These are phyloP conservation scores for Croton laevigatus DNA, from an alignment of 441 rosid species.

Conservation along the genomic window DNA sequence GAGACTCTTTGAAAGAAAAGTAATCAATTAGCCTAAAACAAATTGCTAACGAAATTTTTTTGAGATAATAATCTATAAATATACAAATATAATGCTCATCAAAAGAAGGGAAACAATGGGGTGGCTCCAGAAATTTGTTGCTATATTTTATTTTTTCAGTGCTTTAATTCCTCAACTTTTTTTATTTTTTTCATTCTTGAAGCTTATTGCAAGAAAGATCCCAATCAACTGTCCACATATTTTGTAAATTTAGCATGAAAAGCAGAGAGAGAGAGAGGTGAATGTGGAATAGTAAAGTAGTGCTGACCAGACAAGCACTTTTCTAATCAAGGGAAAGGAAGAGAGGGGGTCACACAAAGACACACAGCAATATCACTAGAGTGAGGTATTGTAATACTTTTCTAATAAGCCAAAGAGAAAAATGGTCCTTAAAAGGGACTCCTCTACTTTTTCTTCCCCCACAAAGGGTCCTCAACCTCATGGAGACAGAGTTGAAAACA, in stretches of 20 bases:
- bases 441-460: constrained; percentile 51
- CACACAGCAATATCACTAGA: constrained; percentile 7
- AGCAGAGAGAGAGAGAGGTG: constrained; percentile 42
- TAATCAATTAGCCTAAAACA: constrained; percentile 21
- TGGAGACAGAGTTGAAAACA: constrained; percentile 43
- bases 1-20: constrained; percentile 31
- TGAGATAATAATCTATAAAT: constrained; percentile 28
- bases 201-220: constrained; percentile 29
- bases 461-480: constrained; percentile 32
- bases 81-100: constrained; percentile 20
- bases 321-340: constrained; percentile 30
- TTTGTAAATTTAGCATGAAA: constrained; percentile 39
- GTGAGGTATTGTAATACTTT: constrained; percentile 26
- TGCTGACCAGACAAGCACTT: constrained; percentile 54
- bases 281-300: constrained; percentile 31
- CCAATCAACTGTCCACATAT: constrained; percentile 35
- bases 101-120: constrained; percentile 37
- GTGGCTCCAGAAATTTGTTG: constrained; percentile 15
- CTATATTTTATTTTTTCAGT: constrained; percentile 14
- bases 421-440: constrained; percentile 60
- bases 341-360: constrained; percentile 1
- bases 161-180: constrained; percentile 14
- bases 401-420: constrained; percentile 40
- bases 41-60: constrained; percentile 31
- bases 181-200: constrained; percentile 23